Evolutionary conservation across 257 asterid species (phyloP).

Genomic region (Solanum sejunctum): DNA sequence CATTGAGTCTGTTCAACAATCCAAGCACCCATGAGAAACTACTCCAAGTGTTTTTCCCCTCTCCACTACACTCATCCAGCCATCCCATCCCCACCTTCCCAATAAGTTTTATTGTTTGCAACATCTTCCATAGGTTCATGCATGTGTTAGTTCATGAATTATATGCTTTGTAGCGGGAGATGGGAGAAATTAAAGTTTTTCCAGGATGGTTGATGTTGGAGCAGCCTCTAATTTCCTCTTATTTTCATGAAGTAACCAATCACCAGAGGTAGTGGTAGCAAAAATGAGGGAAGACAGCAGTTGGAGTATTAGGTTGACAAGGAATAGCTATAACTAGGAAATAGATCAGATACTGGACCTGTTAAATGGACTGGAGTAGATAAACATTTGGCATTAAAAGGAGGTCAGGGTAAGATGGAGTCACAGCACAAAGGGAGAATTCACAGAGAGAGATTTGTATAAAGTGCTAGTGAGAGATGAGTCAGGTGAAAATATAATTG

Average conservation of each 20-base stretch:
- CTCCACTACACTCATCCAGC: not conserved
- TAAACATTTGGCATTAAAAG: not conserved
- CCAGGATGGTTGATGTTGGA: not conserved
- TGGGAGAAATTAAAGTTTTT: not conserved
- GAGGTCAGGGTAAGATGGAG: not conserved
- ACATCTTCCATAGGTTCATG: not conserved
- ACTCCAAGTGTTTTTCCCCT: not conserved
- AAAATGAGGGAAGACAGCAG: not conserved
- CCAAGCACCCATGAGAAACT: not conserved
- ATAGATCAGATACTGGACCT: not conserved
- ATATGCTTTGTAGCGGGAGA: not conserved
- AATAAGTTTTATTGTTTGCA: not conserved
- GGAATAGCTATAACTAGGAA: not conserved
- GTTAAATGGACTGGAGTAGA: not conserved
- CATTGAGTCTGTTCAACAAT: not conserved
- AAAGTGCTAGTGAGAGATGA: not conserved
- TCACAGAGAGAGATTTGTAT: not conserved
- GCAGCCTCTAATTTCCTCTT: not conserved
- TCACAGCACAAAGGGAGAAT: not conserved
- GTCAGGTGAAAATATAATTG: not conserved
- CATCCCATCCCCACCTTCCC: not conserved
- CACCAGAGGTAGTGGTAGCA: not conserved
- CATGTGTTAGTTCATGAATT: not conserved
- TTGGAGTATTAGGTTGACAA: not conserved
- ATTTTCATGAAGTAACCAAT: not conserved